These are phyloP conservation scores for Hylodesmum podocarpum DNA, from an alignment of 306 rosid genomes.

Conservation along the genomic window DNA sequence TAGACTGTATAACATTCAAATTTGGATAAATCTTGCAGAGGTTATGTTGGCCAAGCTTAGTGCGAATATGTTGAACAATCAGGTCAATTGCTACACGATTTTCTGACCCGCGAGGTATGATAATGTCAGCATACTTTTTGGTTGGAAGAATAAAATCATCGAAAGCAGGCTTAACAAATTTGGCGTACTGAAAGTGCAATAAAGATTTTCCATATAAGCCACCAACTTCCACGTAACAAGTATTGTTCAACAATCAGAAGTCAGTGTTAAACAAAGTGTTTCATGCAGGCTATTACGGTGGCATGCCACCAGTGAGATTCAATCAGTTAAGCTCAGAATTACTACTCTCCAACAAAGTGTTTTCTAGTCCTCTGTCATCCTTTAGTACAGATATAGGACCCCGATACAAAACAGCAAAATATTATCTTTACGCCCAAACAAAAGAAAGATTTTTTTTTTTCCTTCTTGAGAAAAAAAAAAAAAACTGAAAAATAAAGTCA, in stretches of 20 bases:
- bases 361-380: constrained; percentile 10
- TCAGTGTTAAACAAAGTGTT: not conserved
- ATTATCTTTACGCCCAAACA: not conserved
- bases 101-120: constrained; percentile 90
- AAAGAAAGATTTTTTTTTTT: not conserved
- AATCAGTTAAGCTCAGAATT: not conserved
- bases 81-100: constrained; percentile 90
- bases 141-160: constrained; percentile 95
- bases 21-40: constrained; percentile 91
- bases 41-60: constrained; percentile 90
- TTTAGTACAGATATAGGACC: not conserved
- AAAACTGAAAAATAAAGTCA: not conserved
- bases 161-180: constrained; percentile 93
- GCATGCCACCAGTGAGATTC: not conserved
- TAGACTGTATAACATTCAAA: constrained; percentile 74
- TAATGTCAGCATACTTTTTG: constrained; percentile 92
- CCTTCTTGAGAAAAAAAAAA: constrained; percentile 6
- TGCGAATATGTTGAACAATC: constrained; percentile 92
- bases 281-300: not conserved
- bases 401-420: not conserved
- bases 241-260: constrained; percentile 12
- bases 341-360: not conserved
- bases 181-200: constrained; percentile 67
- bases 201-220: constrained; percentile 28
- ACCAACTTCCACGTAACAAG: constrained; percentile 17